Conservation (phyloP, 768 basidiomycete species). For the Psilocybe cyanescens region DNA sequence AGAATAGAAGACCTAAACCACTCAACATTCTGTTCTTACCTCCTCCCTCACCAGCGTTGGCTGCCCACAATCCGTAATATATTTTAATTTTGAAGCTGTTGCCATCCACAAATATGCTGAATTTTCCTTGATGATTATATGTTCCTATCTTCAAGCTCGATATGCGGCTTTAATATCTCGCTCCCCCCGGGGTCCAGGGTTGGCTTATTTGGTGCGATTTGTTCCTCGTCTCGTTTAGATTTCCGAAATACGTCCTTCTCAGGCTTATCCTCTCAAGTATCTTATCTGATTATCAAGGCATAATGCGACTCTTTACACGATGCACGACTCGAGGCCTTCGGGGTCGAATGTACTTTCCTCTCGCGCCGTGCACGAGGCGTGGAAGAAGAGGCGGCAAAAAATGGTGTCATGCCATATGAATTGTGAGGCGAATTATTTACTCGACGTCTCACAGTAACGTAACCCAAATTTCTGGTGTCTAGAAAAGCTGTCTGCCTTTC, state of each 20-base stretch:
- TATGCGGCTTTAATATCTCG: not conserved
- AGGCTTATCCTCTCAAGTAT: slow-evolving; percentile 7
- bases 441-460: slow-evolving; percentile 15
- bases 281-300: not conserved
- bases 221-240: slow-evolving; percentile 13
- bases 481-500: slow-evolving; percentile 5
- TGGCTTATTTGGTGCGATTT: slow-evolving; percentile 24
- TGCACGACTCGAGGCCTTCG: slow-evolving; percentile 12
- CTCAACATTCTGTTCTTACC: not conserved
- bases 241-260: slow-evolving; percentile 11
- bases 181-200: slow-evolving; percentile 12
- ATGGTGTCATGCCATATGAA: slow-evolving; percentile 2
- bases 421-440: slow-evolving; percentile 8
- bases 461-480: slow-evolving; percentile 7
- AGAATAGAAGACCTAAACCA: slow-evolving; percentile 21
- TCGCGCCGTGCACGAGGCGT: not conserved
- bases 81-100: not conserved
- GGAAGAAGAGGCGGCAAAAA: not conserved
- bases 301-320: slow-evolving; percentile 10
- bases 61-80: not conserved
- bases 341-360: slow-evolving; percentile 5
- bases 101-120: not conserved
- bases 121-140: not conserved
- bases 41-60: slow-evolving; percentile 4
- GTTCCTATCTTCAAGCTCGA: not conserved